phyloP scores from a whole-genome alignment of 108 stramenopile genomes.

The Stephanodiscus minutulus region DNA sequence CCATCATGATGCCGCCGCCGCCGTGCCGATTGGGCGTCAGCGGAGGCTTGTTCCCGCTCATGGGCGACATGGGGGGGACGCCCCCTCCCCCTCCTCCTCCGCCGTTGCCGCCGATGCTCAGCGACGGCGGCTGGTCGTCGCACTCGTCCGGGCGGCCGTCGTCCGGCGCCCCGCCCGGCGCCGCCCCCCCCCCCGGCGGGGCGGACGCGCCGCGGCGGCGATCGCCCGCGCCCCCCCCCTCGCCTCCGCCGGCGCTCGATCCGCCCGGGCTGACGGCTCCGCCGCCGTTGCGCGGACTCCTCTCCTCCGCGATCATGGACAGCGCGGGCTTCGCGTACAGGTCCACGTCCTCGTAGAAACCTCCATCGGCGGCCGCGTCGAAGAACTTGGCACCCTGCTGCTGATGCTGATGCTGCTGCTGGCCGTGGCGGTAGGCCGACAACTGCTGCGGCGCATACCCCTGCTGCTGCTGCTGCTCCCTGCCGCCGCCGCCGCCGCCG shows the following conservation, averaged over 20 bases:
- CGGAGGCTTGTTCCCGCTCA: slow-evolving; percentile 42
- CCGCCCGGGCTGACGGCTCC: no score
- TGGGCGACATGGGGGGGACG: background rate
- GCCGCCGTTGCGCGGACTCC: slow-evolving; percentile 11
- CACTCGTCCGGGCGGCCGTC: background rate
- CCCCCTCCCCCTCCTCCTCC: background rate
- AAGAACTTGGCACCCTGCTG: no score
- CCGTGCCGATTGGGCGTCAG: slow-evolving; percentile 30
- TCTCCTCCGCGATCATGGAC: slow-evolving; percentile 29
- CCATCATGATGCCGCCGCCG: background rate
- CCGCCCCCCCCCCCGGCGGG: no score
- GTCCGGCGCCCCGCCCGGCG: no score
- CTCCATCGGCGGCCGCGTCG: background rate
- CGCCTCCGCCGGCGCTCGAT: no score
- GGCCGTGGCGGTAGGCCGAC: no score
- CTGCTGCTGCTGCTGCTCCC: background rate
- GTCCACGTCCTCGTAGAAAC: slow-evolving; percentile 11
- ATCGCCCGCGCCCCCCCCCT: no score
- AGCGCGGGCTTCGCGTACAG: slow-evolving; percentile 26
- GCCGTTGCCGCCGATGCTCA: slow-evolving; percentile 2
- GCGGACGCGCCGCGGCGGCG: no score
- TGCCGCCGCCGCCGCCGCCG: background rate
- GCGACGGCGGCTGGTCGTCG: slow-evolving; percentile 1
- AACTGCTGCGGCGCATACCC: no score
- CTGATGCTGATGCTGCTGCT: background rate